Percentiles rank a stretch among this genome's conserved stretches.
Evolutionary conservation across 1,284 basidiomycete genomes (phyloP).

Genomic region (Testicularia cyperi): DNA sequence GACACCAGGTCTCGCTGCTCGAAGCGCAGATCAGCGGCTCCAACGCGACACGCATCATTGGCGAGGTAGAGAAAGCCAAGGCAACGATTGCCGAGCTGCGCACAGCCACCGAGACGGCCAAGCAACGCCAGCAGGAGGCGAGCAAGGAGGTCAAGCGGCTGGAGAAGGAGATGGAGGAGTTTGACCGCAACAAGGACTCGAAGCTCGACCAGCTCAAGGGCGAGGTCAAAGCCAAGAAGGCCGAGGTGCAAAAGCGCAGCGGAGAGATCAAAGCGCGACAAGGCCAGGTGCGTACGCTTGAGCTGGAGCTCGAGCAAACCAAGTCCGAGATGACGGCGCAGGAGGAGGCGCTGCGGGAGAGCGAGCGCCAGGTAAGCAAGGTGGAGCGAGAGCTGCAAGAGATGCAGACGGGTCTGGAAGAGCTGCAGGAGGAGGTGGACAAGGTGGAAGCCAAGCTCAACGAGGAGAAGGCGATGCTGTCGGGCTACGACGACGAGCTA

Average conservation of each 20-base stretch:
- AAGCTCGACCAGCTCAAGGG: constrained; percentile 89
- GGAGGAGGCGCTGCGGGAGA: constrained; percentile 68
- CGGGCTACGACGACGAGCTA: constrained; percentile 83
- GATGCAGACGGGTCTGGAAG: constrained; percentile 66
- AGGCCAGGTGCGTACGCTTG: constrained; percentile 82
- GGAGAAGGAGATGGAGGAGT: constrained; percentile 95
- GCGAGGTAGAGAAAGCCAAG: constrained; percentile 76
- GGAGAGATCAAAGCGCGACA: constrained; percentile 80
- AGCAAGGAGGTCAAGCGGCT: constrained; percentile 79
- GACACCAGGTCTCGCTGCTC: constrained; percentile 79
- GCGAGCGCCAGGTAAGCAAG: constrained; percentile 67
- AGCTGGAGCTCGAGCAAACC: constrained; percentile 84
- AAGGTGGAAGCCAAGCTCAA: constrained; percentile 74
- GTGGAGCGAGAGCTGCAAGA: constrained; percentile 70
- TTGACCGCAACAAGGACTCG: constrained; percentile 96
- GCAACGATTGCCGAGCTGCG: constrained; percentile 71
- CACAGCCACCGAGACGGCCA: constrained; percentile 69
- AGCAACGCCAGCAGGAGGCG: constrained; percentile 75
- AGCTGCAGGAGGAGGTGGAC: constrained; percentile 68
- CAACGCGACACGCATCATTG: constrained; percentile 78
- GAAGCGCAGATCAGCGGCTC: constrained; percentile 84
- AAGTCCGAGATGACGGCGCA: constrained; percentile 74
- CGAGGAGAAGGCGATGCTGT: constrained; percentile 80
- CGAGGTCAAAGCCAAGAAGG: constrained; percentile 78
- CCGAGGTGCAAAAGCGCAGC: constrained; percentile 76